phyloP scores from a whole-genome alignment of 345 rosid species.

The Eucalyptus decipiens region DNA sequence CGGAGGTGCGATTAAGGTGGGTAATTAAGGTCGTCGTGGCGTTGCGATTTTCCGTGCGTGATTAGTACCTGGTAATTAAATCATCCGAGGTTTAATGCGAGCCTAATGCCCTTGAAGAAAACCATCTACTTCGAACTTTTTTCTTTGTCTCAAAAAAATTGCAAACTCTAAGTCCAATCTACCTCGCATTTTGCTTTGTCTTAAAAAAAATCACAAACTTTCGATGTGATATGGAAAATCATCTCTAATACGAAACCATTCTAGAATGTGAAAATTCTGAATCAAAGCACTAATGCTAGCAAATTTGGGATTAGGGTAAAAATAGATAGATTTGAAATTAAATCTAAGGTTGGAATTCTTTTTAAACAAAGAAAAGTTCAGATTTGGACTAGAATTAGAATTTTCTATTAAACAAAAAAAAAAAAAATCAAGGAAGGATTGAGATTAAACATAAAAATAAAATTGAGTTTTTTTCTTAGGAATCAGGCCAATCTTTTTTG shows the following conservation, averaged over 20 bases:
- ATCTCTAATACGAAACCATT: too few relatives aligned
- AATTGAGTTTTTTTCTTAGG: not conserved
- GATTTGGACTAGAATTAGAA: accelerated
- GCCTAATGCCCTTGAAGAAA: not conserved
- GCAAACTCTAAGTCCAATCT: accelerated
- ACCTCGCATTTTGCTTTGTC: accelerated
- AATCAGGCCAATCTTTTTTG: not conserved
- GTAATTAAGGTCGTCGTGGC: not conserved
- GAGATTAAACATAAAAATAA: not conserved
- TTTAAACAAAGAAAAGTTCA: accelerated
- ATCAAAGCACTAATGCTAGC: accelerated
- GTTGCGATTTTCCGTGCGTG: not conserved
- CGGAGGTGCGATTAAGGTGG: not conserved
- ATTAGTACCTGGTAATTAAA: not conserved
- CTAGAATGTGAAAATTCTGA: not conserved
- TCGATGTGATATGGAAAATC: too few relatives aligned
- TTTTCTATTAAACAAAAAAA: too few relatives aligned
- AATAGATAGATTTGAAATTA: too few relatives aligned
- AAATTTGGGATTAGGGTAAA: accelerated
- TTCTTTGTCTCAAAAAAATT: too few relatives aligned
- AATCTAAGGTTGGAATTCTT: not conserved
- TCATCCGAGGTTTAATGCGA: not conserved
- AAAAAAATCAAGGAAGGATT: not conserved
- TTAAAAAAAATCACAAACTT: accelerated
- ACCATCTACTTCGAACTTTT: too few relatives aligned